Evolutionary conservation across 257 asterid genomes (phyloP).

Genomic region (Cinchona pubescens): DNA sequence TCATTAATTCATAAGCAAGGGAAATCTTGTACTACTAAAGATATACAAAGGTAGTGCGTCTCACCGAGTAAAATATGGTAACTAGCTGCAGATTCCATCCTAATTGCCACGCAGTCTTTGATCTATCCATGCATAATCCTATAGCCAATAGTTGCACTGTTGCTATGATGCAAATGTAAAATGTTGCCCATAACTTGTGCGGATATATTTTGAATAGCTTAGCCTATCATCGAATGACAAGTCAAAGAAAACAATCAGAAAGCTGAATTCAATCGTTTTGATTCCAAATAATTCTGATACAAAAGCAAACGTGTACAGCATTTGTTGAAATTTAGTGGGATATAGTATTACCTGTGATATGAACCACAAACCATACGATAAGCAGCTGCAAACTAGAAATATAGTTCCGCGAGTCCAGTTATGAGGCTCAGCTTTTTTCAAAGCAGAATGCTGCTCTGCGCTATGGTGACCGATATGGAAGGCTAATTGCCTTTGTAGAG

Average conservation of each 20-base stretch:
- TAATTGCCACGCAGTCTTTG: slow-evolving; percentile 41
- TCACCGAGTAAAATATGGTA: slow-evolving; percentile 59
- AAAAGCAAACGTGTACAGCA: too few relatives aligned
- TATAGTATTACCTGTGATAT: slow-evolving; percentile 58
- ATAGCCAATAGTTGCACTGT: slow-evolving; percentile 36
- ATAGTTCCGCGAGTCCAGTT: slow-evolving; percentile 54
- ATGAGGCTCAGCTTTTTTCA: slow-evolving; percentile 6
- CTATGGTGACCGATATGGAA: slow-evolving; percentile 23
- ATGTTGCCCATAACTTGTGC: slow-evolving; percentile 40
- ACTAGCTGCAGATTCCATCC: slow-evolving; percentile 53
- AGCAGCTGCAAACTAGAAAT: slow-evolving; percentile 36
- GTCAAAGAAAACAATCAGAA: too few relatives aligned
- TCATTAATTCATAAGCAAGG: too few relatives aligned
- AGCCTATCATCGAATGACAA: too few relatives aligned
- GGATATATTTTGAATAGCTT: slow-evolving; percentile 48
- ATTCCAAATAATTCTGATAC: background rate
- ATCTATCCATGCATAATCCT: slow-evolving; percentile 44
- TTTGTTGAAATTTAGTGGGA: background rate
- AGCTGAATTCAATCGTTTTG: too few relatives aligned
- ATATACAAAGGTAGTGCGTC: too few relatives aligned
- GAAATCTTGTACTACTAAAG: background rate
- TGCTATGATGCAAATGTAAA: slow-evolving; percentile 39
- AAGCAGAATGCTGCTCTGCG: background rate
- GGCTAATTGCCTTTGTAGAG: slow-evolving; percentile 49
- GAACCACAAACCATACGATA: slow-evolving; percentile 55